Conservation (phyloP, 78 protist species). For the Bodo saltans region DNA sequence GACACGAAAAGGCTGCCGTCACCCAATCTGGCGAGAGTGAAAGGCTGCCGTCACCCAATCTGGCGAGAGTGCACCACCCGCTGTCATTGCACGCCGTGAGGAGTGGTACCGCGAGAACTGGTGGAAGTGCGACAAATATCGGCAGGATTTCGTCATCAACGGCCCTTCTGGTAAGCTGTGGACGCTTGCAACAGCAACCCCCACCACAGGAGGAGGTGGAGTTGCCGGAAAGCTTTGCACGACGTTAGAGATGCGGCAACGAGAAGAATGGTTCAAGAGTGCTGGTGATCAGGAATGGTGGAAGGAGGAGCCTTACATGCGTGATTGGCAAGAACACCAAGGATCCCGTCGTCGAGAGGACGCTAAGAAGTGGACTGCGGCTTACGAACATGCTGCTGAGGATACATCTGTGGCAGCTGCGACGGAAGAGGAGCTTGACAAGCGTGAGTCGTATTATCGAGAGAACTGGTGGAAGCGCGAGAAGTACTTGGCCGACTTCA, state of each 20-base stretch:
- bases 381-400: neutral
- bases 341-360: no score
- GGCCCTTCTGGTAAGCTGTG: conserved; percentile 16
- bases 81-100: neutral
- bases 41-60: conserved; percentile 16
- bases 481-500: neutral
- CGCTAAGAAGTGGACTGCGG: conserved; percentile 7
- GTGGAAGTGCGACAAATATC: conserved; percentile 9
- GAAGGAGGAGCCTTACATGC: conserved; percentile 7
- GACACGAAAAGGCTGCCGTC: conserved; percentile 10
- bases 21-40: neutral
- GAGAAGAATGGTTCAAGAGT: conserved; percentile 11
- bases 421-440: neutral
- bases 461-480: conserved; percentile 15
- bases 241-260: neutral
- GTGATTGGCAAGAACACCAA: neutral
- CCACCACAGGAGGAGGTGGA: neutral
- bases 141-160: neutral
- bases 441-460: conserved; percentile 11
- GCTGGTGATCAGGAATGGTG: conserved; percentile 25
- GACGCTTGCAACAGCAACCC: neutral
- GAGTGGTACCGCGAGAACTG: conserved; percentile 32
- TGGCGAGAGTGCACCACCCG: neutral
- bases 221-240: neutral
- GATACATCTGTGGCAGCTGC: neutral